Base-by-base conservation (phyloP, 257 asterid species). In the Hygrophila difformis region DNA sequence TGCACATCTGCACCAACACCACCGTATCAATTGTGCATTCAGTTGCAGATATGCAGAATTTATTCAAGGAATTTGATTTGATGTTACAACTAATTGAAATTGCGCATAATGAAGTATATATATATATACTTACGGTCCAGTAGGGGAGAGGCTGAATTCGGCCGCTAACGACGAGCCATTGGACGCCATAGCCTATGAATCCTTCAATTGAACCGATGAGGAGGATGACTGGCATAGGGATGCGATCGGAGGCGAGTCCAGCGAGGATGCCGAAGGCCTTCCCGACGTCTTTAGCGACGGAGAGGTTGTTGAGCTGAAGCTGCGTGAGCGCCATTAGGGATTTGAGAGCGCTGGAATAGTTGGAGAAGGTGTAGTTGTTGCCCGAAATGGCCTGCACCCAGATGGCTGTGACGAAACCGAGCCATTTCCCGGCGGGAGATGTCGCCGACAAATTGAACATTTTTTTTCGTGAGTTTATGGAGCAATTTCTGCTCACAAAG, bases 351-450 rank as follows among this genome's bases (percentile, higher is more conserved):
- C 57, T 94, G 44, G 99, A 91, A 46, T 91, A 91, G 44, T 91
- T 91, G 0, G 99, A 82, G 60, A 91, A 91, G 9, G 96, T 86
- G 83, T 91, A 86, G 14, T 91, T 91, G 70, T 91, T 86, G 29
- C 99, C 99, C 38, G 99, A 82, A 19, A 91, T 86, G 3, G 99
- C 74, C 53, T 91, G 99, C 15, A 91, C 99, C 99, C 99, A 91
- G 0, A 91, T 79, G 60, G 99, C 99, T 13, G 94, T 67, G n/a
- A 88, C 81, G 20, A 88, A 75, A 0, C 97, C 97, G 35, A 88
- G 65, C 97, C 97, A 88, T 64, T 88, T 88, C 0, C 87, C 92
- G 69, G 79, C 80, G 20, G 94, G 79, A 0, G 97, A 63, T 0
- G 75, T 65, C 55, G 93, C 79, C 18, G 89, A 74, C 16, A 64